Conservation (phyloP, 805 yeast genomes). For the Wickerhamiella australiensis region DNA sequence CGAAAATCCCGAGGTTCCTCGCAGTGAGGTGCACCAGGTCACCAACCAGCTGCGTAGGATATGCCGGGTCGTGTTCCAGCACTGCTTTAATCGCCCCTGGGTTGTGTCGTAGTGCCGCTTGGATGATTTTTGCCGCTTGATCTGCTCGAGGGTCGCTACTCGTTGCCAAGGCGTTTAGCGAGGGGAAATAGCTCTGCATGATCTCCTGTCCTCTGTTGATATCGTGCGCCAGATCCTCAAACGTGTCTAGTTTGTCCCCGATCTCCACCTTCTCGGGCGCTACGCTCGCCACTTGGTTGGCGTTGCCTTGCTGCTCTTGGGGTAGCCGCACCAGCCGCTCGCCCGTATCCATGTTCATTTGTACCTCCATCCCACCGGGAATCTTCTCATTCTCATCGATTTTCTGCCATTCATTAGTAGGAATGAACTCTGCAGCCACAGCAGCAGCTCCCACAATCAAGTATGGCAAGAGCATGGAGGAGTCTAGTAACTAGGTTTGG, state of each 20-base stretch:
- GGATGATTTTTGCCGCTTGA: conserved; percentile 45
- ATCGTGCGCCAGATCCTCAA: conserved; percentile 50
- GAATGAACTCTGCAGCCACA: conserved; percentile 34
- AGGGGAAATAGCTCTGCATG: conserved; percentile 23
- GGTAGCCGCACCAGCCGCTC: conserved; percentile 54
- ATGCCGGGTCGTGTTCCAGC: conserved; percentile 8
- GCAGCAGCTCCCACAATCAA: neutral
- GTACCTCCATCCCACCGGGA: conserved; percentile 70
- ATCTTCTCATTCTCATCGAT: conserved; percentile 61
- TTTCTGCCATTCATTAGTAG: conserved; percentile 56
- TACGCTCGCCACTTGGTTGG: neutral
- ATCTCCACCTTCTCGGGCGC: neutral
- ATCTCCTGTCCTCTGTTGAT: conserved; percentile 44
- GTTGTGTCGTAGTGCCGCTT: conserved; percentile 63
- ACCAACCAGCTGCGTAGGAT: conserved; percentile 1
- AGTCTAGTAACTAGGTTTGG: neutral
- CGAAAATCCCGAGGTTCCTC: conserved; percentile 17
- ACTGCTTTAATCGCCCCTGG: conserved; percentile 36
- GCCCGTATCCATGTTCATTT: conserved; percentile 63
- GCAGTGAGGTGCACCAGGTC: conserved; percentile 7
- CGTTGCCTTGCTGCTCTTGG: conserved; percentile 24
- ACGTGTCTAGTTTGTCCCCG: conserved; percentile 30
- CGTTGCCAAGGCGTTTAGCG: conserved; percentile 19
- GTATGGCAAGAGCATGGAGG: neutral
- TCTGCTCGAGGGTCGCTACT: conserved; percentile 31